Percentiles rank a stretch among this genome's conserved stretches.
phyloP scores from a whole-genome alignment of 306 rosid species.

The Glycine tomentella region DNA sequence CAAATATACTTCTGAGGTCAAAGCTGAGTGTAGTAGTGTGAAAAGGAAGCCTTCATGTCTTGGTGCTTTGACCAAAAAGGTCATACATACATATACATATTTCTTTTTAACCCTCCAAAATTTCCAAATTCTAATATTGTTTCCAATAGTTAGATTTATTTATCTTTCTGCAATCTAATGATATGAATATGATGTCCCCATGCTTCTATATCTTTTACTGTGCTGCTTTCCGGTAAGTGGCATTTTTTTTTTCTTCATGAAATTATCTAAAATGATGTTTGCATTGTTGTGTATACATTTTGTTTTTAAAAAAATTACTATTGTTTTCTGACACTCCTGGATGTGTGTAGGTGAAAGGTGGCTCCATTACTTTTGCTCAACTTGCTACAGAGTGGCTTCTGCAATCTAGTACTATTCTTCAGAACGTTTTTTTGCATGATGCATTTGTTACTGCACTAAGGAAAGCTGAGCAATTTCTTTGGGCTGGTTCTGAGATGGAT shows the following conservation, averaged over 20 bases:
- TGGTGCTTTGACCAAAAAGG: constrained; percentile 78
- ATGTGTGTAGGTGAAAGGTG: constrained; percentile 79
- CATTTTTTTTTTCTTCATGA: constrained; percentile 6
- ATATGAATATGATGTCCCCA: background rate
- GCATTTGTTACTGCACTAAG: constrained; percentile 63
- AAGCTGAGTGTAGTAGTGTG: constrained; percentile 53
- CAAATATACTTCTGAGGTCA: constrained; percentile 63
- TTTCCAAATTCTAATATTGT: constrained; percentile 8
- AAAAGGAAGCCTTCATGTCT: constrained; percentile 61
- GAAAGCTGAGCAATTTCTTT: constrained; percentile 93
- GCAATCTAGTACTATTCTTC: constrained; percentile 64
- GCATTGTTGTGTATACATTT: constrained; percentile 16
- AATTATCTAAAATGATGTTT: constrained; percentile 7
- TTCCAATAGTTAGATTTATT: constrained; percentile 34
- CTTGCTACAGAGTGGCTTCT: constrained; percentile 81
- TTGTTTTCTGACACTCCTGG: constrained; percentile 48
- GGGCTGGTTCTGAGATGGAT: constrained; percentile 99
- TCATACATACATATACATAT: constrained; percentile 27
- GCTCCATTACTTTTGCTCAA: constrained; percentile 61
- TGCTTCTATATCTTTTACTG: constrained; percentile 42
- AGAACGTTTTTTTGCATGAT: constrained; percentile 65
- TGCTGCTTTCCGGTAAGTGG: constrained; percentile 30
- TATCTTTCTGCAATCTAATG: constrained; percentile 38
- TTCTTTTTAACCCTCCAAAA: constrained; percentile 7
- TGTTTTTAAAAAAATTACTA: background rate